Percentiles rank a stretch among this genome's conserved stretches.
phyloP scores from a whole-genome alignment of 371 early-diverging fungal species.

The Funneliformis caledonium region DNA sequence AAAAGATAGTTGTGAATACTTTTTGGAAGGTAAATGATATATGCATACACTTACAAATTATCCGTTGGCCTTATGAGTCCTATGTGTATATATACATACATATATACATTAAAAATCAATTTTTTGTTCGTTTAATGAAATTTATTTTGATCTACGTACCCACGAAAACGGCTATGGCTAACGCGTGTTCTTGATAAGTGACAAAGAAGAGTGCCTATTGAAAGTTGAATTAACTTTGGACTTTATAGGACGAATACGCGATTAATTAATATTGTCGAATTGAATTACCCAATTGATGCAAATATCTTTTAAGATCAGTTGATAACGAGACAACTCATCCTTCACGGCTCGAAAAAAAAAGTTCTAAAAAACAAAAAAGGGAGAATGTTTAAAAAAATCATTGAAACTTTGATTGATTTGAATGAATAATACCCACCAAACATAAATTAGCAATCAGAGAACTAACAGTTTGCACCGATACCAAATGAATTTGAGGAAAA shows the following conservation, averaged over 20 bases:
- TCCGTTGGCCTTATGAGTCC: background rate
- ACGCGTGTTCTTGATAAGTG: conserved; percentile 16
- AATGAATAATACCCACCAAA: background rate
- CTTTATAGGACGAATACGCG: background rate
- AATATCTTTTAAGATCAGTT: conserved; percentile 5
- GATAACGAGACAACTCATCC: background rate
- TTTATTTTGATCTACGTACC: background rate
- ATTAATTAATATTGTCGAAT: background rate
- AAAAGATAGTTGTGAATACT: background rate
- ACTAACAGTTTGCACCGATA: background rate
- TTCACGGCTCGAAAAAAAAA: conserved; percentile 1
- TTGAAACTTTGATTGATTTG: background rate
- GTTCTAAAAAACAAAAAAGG: background rate
- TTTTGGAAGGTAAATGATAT: background rate
- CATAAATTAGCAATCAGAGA: conserved; percentile 19
- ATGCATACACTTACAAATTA: background rate
- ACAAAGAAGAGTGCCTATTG: conserved; percentile 14
- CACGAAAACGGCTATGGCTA: background rate
- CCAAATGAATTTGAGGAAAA: conserved; percentile 14
- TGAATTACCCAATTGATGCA: conserved; percentile 20
- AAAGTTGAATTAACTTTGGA: background rate
- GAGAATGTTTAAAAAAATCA: too few relatives aligned
- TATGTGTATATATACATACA: background rate
- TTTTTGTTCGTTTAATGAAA: background rate
- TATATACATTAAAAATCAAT: background rate